A percentile compares a stretch with the other conserved stretches of the same genome.
Conservation (phyloP, 2,329 filamentous ascomycete species). For the Fusarium goolgardi region DNA sequence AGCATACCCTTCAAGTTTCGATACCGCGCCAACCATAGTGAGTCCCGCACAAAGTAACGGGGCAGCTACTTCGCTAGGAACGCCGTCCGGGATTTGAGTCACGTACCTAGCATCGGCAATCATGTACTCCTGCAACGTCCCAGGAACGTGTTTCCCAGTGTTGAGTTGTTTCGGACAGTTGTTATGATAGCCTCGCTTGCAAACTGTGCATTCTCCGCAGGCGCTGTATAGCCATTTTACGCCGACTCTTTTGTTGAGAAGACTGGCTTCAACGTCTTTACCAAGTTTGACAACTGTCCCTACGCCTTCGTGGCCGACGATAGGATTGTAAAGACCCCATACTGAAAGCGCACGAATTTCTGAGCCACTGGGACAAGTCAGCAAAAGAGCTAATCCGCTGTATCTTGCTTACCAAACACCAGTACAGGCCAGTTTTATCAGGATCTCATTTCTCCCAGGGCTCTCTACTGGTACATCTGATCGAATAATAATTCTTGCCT, state of each 20-base stretch:
- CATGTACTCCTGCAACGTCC: constrained; percentile 50
- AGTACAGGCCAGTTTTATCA: constrained; percentile 37
- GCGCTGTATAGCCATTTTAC: constrained; percentile 60
- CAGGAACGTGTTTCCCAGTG: constrained; percentile 53
- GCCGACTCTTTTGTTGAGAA: constrained; percentile 54
- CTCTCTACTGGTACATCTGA: constrained; percentile 9
- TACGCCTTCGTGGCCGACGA: constrained; percentile 51
- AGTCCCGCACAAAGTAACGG: constrained; percentile 51
- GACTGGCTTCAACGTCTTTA: constrained; percentile 29
- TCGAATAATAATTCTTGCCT: constrained; percentile 7
- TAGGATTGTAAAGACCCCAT: constrained; percentile 43
- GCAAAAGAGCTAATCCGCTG: rapidly evolving
- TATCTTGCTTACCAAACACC: constrained; percentile 33
- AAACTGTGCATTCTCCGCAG: constrained; percentile 53
- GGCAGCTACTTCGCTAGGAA: constrained; percentile 42
- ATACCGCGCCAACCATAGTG: constrained; percentile 49
- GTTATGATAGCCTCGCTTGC: constrained; percentile 51
- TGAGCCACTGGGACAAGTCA: constrained; percentile 42
- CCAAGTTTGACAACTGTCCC: constrained; percentile 50
- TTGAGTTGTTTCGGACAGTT: constrained; percentile 57
- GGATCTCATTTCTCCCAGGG: constrained; percentile 13
- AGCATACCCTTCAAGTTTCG: constrained; percentile 26
- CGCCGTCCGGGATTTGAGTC: constrained; percentile 40
- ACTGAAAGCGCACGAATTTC: constrained; percentile 48
- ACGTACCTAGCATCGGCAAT: constrained; percentile 48